A percentile compares a stretch with the other conserved stretches of the same genome.
Evolutionary conservation across 2,329 filamentous ascomycete genomes (phyloP).

Genomic region (Trichoderma sp.): DNA sequence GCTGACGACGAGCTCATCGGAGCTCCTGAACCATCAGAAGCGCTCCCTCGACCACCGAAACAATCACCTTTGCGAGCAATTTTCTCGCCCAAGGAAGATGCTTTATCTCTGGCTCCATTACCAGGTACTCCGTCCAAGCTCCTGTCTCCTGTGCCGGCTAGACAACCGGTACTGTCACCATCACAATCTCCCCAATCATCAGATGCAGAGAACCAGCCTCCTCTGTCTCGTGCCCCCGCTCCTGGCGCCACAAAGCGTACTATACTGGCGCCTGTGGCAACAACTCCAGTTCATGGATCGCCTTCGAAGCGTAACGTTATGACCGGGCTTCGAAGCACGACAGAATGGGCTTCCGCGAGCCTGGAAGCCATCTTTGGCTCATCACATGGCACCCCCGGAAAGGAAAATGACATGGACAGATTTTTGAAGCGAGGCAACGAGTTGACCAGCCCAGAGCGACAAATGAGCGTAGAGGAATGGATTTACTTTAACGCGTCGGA

Average conservation of each 20-base stretch:
- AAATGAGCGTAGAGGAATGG: conserved; percentile 95
- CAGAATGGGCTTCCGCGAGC: conserved; percentile 73
- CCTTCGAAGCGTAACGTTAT: conserved; percentile 64
- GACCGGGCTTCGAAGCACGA: conserved; percentile 56
- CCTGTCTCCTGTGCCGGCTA: conserved; percentile 50
- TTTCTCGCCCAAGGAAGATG: conserved; percentile 1
- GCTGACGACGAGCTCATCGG: neutral
- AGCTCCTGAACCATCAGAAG: conserved; percentile 26
- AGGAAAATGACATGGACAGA: conserved; percentile 54
- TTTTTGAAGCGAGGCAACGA: conserved; percentile 58
- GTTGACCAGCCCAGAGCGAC: conserved; percentile 74
- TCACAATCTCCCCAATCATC: conserved; percentile 74
- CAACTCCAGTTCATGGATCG: conserved; percentile 55
- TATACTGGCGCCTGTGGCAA: conserved; percentile 47
- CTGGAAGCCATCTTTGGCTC: conserved; percentile 69
- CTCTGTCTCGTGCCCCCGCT: conserved; percentile 62
- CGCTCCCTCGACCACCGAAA: neutral
- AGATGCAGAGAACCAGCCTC: conserved; percentile 77
- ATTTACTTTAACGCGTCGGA: conserved; percentile 77
- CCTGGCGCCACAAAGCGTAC: conserved; percentile 49
- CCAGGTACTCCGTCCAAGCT: conserved; percentile 48
- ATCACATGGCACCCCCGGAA: conserved; percentile 46
- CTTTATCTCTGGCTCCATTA: conserved; percentile 31
- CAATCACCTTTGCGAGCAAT: conserved; percentile 6
- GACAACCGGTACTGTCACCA: conserved; percentile 59